Evolutionary conservation across 352 stramenopile genomes (phyloP).

Genomic region (Phytophthora fragariae): DNA sequence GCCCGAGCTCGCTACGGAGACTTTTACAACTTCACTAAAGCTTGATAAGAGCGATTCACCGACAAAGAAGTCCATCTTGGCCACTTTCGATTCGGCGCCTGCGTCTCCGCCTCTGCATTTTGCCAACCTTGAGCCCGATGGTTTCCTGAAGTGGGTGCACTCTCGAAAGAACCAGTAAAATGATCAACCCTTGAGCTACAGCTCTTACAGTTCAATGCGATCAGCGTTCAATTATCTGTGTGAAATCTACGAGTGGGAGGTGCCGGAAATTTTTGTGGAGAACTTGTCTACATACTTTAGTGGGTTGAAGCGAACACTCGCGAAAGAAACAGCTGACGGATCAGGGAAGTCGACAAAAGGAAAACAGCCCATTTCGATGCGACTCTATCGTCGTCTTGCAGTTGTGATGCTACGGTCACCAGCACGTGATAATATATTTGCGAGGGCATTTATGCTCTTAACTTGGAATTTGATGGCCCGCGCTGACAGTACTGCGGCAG

Average conservation of each 20-base stretch:
- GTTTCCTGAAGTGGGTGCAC: neutral
- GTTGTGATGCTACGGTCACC: conserved; percentile 11
- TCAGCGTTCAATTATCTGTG: neutral
- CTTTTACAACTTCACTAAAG: neutral
- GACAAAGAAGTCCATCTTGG: neutral
- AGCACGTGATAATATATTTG: conserved; percentile 29
- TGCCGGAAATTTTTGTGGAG: neutral
- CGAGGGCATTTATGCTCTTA: conserved; percentile 27
- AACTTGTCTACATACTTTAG: neutral
- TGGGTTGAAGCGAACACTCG: neutral
- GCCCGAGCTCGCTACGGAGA: neutral
- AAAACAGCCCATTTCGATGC: conserved; percentile 24
- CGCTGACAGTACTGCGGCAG: conserved; percentile 17
- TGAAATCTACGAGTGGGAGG: neutral
- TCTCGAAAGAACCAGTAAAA: neutral
- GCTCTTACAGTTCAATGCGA: neutral
- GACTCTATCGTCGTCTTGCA: conserved; percentile 16
- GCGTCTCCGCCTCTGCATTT: neutral
- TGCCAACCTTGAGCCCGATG: neutral
- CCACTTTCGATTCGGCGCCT: neutral
- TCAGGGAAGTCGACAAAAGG: conserved; percentile 7
- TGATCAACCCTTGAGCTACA: neutral
- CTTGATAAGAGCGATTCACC: neutral
- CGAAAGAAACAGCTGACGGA: neutral
- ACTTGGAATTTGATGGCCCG: conserved; percentile 39